Base-by-base conservation (phyloP, 768 basidiomycete genomes). In the Pleurotus ostreatus region DNA sequence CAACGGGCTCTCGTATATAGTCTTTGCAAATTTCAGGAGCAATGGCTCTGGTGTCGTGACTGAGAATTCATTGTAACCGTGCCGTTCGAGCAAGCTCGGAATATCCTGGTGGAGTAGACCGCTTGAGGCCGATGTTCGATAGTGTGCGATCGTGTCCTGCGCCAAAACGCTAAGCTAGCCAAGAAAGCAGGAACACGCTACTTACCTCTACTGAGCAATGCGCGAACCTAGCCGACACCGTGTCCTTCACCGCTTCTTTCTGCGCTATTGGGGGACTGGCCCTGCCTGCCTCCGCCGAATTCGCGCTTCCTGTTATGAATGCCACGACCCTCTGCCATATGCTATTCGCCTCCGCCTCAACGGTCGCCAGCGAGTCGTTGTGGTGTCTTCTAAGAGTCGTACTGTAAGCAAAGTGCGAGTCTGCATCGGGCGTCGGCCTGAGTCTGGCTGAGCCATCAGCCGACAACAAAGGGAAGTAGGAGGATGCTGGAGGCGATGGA, bases 11-110 rank as follows among this genome's bases (percentile, higher is more conserved):
- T 98, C 95, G 70, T 95, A 97, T 49, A 98, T 94, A 37, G 90
- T 95, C 70, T 95, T 94, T 12, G 87, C 85, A 67, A 98, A 98
- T 72, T 97, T 97, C 66, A 94, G 71, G 40, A 88, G 71, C 7
- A 87, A 70, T 0, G 92, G 88, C 64, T 97, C 94, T 2, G 92
- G 85, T 0, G 88, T 74, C 0, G 82, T 80, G 11, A 98, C 91
- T 1, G 90, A 83, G 68, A 98, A 98, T 71, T 98, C 95, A 73
- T 98, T 98, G 68, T 92, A 95, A 2, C 94, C 94, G 61, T 93
- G 83, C 2, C 73, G 75, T 23, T 79, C 78, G 34, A 85, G 83
- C 20, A 95, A 75, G 22, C 76, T 71, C 2, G 84, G 74, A 38
- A 96, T 79, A 52, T 84, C 79, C 15, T 82, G 71, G 25, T 79